These are phyloP conservation scores for Penicillium tannophilum DNA, from an alignment of 495 filamentous ascomycete genomes.

Conservation along the genomic window DNA sequence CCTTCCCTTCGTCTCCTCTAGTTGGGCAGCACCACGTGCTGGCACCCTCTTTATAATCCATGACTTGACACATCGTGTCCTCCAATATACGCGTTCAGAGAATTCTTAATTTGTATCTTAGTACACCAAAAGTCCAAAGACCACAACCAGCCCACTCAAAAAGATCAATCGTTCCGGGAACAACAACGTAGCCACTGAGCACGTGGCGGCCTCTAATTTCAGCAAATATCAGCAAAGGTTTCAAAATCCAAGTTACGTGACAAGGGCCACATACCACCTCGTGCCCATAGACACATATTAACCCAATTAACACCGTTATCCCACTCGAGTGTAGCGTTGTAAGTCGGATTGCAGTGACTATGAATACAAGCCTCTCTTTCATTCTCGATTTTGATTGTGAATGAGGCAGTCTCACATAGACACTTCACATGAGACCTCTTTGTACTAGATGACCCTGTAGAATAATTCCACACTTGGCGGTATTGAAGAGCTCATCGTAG, in stretches of 20 bases:
- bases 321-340: not conserved
- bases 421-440: constrained; percentile 4
- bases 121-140: not conserved
- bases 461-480: constrained; percentile 1
- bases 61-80: not conserved
- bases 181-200: not conserved
- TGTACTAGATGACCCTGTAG: constrained; percentile 1
- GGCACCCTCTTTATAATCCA: not conserved
- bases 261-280: not conserved
- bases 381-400: not conserved
- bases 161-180: not conserved
- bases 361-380: not conserved
- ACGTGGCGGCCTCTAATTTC: not conserved
- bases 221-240: not conserved
- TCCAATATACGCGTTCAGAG: not conserved
- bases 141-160: not conserved
- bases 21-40: too few relatives aligned
- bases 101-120: not conserved
- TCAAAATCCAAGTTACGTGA: not conserved
- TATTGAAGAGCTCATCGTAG: not conserved
- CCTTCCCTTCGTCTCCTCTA: too few relatives aligned
- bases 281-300: not conserved
- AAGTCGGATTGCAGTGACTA: not conserved
- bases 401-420: not conserved
- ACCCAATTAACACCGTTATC: not conserved